phyloP scores from a whole-genome alignment of 2,329 filamentous ascomycete genomes.

The Ophiocordyceps camponoti-leonardi region DNA sequence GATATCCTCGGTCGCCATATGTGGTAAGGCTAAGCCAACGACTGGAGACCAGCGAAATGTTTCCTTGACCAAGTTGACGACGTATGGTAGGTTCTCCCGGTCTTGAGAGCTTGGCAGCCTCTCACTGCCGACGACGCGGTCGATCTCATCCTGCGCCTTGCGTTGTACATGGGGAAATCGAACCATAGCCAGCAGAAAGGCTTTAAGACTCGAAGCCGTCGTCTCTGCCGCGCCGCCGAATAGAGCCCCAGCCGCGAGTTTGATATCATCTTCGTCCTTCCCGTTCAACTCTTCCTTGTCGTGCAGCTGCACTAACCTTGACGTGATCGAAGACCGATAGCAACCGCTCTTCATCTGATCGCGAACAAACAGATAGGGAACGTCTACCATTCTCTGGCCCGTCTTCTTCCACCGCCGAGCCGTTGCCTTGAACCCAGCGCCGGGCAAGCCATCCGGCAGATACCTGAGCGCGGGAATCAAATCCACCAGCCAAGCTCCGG shows the following conservation, averaged over 20 bases:
- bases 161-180: conserved; percentile 23
- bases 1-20: conserved; percentile 16
- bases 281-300: neutral
- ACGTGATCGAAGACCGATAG: neutral
- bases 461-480: conserved; percentile 1
- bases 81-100: conserved; percentile 24
- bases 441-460: neutral
- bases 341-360: neutral
- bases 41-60: conserved; percentile 13
- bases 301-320: neutral
- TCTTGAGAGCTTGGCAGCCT: conserved; percentile 26
- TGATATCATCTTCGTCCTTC: conserved; percentile 1
- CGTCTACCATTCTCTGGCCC: neutral
- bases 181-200: conserved; percentile 28
- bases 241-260: neutral
- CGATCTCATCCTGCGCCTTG: conserved; percentile 22
- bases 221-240: conserved; percentile 5
- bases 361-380: neutral
- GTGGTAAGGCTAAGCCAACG: conserved; percentile 18
- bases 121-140: conserved; percentile 21
- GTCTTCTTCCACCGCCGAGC: neutral
- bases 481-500: conserved; percentile 15
- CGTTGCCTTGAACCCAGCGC: neutral
- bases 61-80: conserved; percentile 14
- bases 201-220: neutral